Base-by-base conservation (phyloP, 2,329 filamentous ascomycete genomes). In the Apiospora kogelbergensis region DNA sequence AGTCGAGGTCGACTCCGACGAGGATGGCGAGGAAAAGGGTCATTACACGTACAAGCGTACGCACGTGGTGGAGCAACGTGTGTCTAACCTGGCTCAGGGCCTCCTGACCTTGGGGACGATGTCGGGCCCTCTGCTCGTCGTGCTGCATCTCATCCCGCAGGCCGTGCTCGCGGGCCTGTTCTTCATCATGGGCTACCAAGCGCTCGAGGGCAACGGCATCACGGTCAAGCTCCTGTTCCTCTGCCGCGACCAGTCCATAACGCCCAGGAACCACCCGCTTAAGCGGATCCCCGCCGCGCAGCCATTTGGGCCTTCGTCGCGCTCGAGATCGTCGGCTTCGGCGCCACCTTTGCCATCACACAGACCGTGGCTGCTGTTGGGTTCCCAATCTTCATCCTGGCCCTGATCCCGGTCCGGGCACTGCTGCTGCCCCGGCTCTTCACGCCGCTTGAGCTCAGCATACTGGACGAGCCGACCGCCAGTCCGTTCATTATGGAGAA, bases 131-230 rank as follows among this genome's bases (percentile, higher is more conserved):
- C 83, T 95, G 2, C 86, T 95, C 1, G 81, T 90, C 24, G 91
- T 94, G 20, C 83, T 95, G 11, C 90, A 94, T 74, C 86, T 94
- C 11, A 93, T 95, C 72, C 93, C 93, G 0, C 92, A 94, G 76
- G 92, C 90, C 70, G 92, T 95, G 1, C 86, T 95, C 68, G 93
- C 92, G 0, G 93, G 93, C 0, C 85, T 95, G 33, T 95, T 95
- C 84, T 95, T 95, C 80, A 88, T 94, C 77, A 95, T 95, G 93
- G 93, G 92, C 53, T 85, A 93, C 70, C 91, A 95, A 80, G 92
- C 92, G 3, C 87, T 95, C 41, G 86, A 90, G 76, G 90, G 82
- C 30, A 95, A 95, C 76, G 92, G 92, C 26, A 93, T 95, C 76
- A 95, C 92, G 0, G 81, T 85, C 70, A 95, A 95, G 79, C 78